phyloP scores from a whole-genome alignment of 73 alveolate species.

The Tetrahymena thermophila region DNA sequence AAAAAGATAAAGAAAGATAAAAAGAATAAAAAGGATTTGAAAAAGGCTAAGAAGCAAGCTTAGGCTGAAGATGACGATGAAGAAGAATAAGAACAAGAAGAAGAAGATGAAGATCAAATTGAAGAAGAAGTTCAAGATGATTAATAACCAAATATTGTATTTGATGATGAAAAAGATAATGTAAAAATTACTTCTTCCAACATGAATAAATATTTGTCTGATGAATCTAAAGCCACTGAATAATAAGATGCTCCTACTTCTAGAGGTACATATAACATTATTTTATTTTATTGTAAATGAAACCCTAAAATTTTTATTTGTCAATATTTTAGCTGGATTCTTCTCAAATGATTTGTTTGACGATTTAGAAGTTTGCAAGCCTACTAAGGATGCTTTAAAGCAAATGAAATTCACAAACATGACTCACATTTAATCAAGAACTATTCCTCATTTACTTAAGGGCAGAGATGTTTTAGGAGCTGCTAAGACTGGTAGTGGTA shows the following conservation, averaged over 20 bases:
- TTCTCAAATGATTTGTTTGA: slow-evolving; percentile 65
- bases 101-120: slow-evolving; percentile 3
- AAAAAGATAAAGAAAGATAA: neutral
- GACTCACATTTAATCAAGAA: slow-evolving; percentile 82
- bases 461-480: slow-evolving; percentile 97
- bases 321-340: slow-evolving; percentile 44
- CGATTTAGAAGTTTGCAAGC: slow-evolving; percentile 63
- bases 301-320: too few species aligned
- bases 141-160: neutral
- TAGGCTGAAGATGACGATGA: neutral
- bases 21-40: neutral
- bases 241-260: neutral
- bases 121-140: neutral
- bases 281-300: too few species aligned
- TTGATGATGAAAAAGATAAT: neutral
- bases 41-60: neutral
- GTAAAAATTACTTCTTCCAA: neutral
- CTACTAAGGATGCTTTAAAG: slow-evolving; percentile 64
- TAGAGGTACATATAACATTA: neutral
- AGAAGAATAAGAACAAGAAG: neutral
- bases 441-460: slow-evolving; percentile 80
- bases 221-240: neutral
- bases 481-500: slow-evolving; percentile 99
- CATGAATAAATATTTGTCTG: neutral
- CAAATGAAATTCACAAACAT: slow-evolving; percentile 67